A percentile compares a stretch with the other conserved stretches of the same genome.
These are phyloP conservation scores for Kondoa subrosea DNA, from an alignment of 768 basidiomycete species.

Conservation along the genomic window DNA sequence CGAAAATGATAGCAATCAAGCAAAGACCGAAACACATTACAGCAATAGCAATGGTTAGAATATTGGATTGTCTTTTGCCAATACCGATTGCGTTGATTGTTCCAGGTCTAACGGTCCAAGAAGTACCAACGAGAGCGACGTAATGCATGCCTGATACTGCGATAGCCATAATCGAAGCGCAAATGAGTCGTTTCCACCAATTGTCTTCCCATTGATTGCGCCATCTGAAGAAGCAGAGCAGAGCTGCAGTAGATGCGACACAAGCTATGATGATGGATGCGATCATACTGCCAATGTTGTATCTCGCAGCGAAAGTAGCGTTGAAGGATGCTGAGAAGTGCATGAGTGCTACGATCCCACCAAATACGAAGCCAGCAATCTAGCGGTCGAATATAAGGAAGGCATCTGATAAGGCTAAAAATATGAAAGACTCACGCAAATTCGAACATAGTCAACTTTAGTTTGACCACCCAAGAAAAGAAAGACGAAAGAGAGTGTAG, in stretches of 20 bases:
- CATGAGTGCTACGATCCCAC: conserved; percentile 31
- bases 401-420: background rate
- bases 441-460: conserved; percentile 29
- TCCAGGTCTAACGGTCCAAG: background rate
- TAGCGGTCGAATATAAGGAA: background rate
- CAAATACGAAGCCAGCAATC: conserved; percentile 29
- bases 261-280: conserved; percentile 32
- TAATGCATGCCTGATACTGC: conserved; percentile 35
- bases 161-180: conserved; percentile 29
- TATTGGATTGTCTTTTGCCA: conserved; percentile 5
- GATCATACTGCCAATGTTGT: conserved; percentile 29
- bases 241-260: conserved; percentile 30
- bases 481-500: conserved; percentile 30
- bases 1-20: conserved; percentile 28
- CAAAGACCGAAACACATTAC: conserved; percentile 33
- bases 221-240: conserved; percentile 32
- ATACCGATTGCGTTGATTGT: conserved; percentile 19
- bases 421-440: conserved; percentile 11
- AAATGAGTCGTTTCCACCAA: conserved; percentile 29
- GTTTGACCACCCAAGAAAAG: conserved; percentile 30
- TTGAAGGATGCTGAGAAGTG: conserved; percentile 33
- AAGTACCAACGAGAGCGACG: background rate
- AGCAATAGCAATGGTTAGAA: conserved; percentile 28
- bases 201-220: conserved; percentile 32
- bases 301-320: conserved; percentile 1